Evolutionary conservation across 1,139 yeast species (phyloP).

Genomic region (Pneumocystis sp.): DNA sequence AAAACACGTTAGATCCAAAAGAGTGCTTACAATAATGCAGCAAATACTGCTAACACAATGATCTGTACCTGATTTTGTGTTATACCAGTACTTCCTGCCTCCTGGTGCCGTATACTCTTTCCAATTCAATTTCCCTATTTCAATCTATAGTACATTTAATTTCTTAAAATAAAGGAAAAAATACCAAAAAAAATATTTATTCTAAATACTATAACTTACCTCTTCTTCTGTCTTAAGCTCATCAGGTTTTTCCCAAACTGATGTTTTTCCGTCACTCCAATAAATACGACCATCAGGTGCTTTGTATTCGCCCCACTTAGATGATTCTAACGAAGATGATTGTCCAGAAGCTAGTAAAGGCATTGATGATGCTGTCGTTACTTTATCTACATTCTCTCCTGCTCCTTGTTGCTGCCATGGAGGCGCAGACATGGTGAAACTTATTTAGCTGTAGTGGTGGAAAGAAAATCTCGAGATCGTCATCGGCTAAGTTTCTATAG

Average conservation of each 20-base stretch:
- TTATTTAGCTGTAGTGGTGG: not conserved
- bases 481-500: not conserved
- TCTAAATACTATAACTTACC: not conserved
- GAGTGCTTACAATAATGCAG: not conserved
- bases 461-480: not conserved
- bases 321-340: slow-evolving; percentile 10
- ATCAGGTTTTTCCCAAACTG: slow-evolving; percentile 69
- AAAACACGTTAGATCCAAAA: not conserved
- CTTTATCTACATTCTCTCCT: not conserved
- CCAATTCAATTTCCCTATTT: slow-evolving; percentile 40
- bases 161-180: not conserved
- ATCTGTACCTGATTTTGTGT: slow-evolving; percentile 30
- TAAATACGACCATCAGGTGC: slow-evolving; percentile 61
- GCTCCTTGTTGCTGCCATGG: not conserved
- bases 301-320: slow-evolving; percentile 45
- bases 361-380: slow-evolving; percentile 13
- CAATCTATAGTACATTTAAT: slow-evolving; percentile 13
- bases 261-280: slow-evolving; percentile 53
- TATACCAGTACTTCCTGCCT: slow-evolving; percentile 60
- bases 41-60: not conserved
- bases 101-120: slow-evolving; percentile 47
- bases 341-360: not conserved
- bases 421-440: not conserved
- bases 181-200: not conserved
- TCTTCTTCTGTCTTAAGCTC: slow-evolving; percentile 6